Evolutionary conservation across 2,329 filamentous ascomycete species (phyloP), one percentile per base, ranked within the genome.

Genomic region (Botrytis byssoidea): DNA sequence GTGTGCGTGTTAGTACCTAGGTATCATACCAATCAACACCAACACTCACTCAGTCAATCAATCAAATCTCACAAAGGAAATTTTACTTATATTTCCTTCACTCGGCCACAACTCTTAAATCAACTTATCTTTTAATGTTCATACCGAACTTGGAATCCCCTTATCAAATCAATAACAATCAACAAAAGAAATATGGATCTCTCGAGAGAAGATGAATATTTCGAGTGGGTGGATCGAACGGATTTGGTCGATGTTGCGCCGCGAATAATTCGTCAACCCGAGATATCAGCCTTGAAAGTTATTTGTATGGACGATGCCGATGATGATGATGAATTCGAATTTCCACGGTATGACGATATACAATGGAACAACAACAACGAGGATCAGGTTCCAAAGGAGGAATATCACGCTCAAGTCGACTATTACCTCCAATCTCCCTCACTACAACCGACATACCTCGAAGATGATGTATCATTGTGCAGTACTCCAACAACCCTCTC

Each of bases 241-340:
- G 70, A 72, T 57, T n/a, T 72, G 40, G 42, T 72, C 3, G 70
- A 72, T 40, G 29, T 35, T 22, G 46, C 61, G 20, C 70, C 70
- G 63, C 46, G 70, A 46, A 68, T 60, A 14, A 72, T 72, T 72
- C 70, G 35, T 37, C 70, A 72, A 68, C 70, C 70, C 29, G 46
- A 72, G 18, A 35, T 72, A 2, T 67, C 70, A 29, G 55, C 51
- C 46, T 32, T 72, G 16, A 51, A 42, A 29, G 22, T 59, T 12
- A n/a, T 72, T 16, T 42, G 48, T 2, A 59, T 72, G 63, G 90
- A 95, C 75, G 97, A 95, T 93, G 90, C 89, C 76, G 94, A 98
- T 83, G 95, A 98, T 83, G 95, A 98, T 82, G 95, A 83, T 61
- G 82, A 84, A 65, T 80, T 85, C 67, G 73, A 82, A 29, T 82